phyloP scores from a whole-genome alignment of 2,329 filamentous ascomycete species.

The Triangularia verruculosa region DNA sequence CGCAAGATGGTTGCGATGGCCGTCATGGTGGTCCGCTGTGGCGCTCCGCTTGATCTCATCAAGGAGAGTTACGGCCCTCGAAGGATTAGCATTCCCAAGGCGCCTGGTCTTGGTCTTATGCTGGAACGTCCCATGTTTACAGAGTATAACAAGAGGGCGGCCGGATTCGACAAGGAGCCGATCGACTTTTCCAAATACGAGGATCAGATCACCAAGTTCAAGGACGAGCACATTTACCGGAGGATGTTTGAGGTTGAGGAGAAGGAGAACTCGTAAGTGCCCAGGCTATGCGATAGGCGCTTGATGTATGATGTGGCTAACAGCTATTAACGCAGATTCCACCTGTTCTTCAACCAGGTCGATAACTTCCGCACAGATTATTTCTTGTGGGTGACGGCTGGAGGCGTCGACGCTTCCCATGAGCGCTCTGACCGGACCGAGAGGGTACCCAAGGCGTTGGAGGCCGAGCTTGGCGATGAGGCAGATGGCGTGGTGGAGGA shows the following conservation, averaged over 20 bases:
- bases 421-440: slow-evolving; percentile 43
- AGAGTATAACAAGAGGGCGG: slow-evolving; percentile 75
- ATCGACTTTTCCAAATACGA: slow-evolving; percentile 80
- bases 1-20: slow-evolving; percentile 98
- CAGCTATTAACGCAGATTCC: slow-evolving; percentile 52
- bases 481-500: slow-evolving; percentile 41
- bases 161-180: slow-evolving; percentile 60
- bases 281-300: background rate
- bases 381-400: slow-evolving; percentile 72
- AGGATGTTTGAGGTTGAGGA: slow-evolving; percentile 89
- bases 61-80: slow-evolving; percentile 67
- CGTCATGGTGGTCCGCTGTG: slow-evolving; percentile 78
- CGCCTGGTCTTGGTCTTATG: slow-evolving; percentile 80
- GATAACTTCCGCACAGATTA: slow-evolving; percentile 70
- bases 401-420: slow-evolving; percentile 61
- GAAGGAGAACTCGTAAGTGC: slow-evolving; percentile 75
- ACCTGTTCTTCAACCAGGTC: slow-evolving; percentile 75
- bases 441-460: slow-evolving; percentile 39
- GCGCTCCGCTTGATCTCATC: slow-evolving; percentile 69
- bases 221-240: slow-evolving; percentile 87
- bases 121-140: slow-evolving; percentile 91
- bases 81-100: slow-evolving; percentile 88
- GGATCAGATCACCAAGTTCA: slow-evolving; percentile 80
- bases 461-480: slow-evolving; percentile 51
- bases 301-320: background rate